Percentiles rank a stretch among this genome's conserved stretches.
phyloP scores from a whole-genome alignment of 495 filamentous ascomycete species.

The Podospora didyma region DNA sequence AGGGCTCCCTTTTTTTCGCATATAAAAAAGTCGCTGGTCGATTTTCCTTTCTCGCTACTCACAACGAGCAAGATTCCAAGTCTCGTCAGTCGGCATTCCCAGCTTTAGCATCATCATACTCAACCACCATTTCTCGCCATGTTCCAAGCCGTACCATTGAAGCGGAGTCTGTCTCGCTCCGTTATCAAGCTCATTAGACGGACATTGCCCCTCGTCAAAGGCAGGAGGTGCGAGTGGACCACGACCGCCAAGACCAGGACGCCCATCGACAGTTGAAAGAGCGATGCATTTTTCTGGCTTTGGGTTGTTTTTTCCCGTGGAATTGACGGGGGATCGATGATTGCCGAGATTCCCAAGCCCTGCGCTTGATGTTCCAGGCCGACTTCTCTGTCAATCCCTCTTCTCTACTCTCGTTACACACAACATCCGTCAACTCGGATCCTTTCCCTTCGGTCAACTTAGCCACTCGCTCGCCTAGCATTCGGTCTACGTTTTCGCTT shows the following conservation, averaged over 20 bases:
- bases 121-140: neutral
- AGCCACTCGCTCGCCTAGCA: no score
- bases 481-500: no score
- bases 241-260: slow-evolving; percentile 15
- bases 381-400: neutral
- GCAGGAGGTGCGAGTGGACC: slow-evolving; percentile 15
- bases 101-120: no score
- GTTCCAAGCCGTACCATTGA: slow-evolving; percentile 7
- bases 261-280: slow-evolving; percentile 12
- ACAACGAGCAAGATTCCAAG: no score
- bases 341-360: neutral
- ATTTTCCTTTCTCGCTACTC: no score
- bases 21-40: no score
- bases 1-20: no score
- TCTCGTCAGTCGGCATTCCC: no score
- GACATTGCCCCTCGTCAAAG: slow-evolving; percentile 14
- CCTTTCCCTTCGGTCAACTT: no score
- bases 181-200: slow-evolving; percentile 15
- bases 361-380: neutral
- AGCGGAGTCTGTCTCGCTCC: slow-evolving; percentile 14
- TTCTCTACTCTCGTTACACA: neutral
- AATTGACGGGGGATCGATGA: neutral
- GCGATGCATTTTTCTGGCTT: neutral
- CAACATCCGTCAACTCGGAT: neutral
- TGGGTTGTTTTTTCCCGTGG: neutral